Conservation (phyloP, 2,329 filamentous ascomycete genomes). For the Penicillium sp. region DNA sequence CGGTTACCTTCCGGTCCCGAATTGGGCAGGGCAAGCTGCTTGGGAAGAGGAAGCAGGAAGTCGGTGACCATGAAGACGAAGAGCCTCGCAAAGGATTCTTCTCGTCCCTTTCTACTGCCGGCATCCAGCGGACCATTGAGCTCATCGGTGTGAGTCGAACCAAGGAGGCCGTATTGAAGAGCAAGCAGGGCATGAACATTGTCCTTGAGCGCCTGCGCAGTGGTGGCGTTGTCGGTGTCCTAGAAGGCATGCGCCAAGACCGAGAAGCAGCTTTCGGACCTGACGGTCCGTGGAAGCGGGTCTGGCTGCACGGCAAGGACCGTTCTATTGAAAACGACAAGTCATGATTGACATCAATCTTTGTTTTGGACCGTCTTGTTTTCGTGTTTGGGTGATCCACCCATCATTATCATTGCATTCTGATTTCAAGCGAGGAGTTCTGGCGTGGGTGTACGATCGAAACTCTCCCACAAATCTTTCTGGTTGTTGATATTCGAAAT, state of each 20-base stretch:
- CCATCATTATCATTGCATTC: slow-evolving; percentile 13
- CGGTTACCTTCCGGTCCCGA: slow-evolving; percentile 60
- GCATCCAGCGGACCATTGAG: slow-evolving; percentile 63
- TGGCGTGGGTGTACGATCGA: slow-evolving; percentile 17
- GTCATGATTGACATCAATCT: slow-evolving; percentile 9
- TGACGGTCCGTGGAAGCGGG: slow-evolving; percentile 44
- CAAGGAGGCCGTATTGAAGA: slow-evolving; percentile 59
- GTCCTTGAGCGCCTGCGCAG: slow-evolving; percentile 62
- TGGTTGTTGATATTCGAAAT: slow-evolving; percentile 7
- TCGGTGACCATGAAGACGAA: slow-evolving; percentile 50
- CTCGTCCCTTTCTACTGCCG: slow-evolving; percentile 57
- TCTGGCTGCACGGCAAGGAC: slow-evolving; percentile 39
- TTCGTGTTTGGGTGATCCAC: neutral
- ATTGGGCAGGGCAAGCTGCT: slow-evolving; percentile 58
- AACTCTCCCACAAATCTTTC: slow-evolving; percentile 21
- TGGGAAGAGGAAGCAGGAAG: slow-evolving; percentile 39
- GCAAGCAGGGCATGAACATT: slow-evolving; percentile 65
- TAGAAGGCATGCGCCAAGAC: slow-evolving; percentile 68
- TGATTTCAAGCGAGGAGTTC: slow-evolving; percentile 25
- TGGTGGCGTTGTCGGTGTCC: slow-evolving; percentile 66
- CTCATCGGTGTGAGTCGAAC: slow-evolving; percentile 60
- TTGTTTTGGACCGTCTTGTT: neutral
- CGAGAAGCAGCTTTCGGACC: slow-evolving; percentile 45
- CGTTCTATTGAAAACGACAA: slow-evolving; percentile 30
- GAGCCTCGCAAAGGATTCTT: slow-evolving; percentile 57